Conservation (phyloP, 306 rosid species). For the Vigna reflexopilosa region DNA sequence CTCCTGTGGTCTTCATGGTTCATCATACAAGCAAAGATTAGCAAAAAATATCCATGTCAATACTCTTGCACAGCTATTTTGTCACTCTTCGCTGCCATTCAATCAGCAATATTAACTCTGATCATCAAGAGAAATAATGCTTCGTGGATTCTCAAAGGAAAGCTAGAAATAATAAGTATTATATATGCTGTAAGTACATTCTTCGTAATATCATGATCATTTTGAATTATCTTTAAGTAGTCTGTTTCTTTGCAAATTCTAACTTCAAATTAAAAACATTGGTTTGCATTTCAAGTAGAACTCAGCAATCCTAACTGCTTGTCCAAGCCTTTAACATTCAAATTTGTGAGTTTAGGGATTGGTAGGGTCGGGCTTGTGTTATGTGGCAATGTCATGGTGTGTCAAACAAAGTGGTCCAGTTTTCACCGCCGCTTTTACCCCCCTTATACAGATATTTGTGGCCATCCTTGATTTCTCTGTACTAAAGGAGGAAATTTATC, state of each 20-base stretch:
- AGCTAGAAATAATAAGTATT: slow-evolving; percentile 63
- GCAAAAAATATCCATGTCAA: slow-evolving; percentile 70
- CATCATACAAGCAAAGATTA: slow-evolving; percentile 75
- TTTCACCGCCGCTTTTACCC: slow-evolving; percentile 82
- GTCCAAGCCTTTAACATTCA: slow-evolving; percentile 20
- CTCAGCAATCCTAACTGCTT: neutral
- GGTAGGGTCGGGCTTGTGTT: slow-evolving; percentile 91
- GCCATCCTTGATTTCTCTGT: slow-evolving; percentile 68
- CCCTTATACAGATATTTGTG: slow-evolving; percentile 72
- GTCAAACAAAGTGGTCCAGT: slow-evolving; percentile 85
- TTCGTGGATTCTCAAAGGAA: slow-evolving; percentile 69
- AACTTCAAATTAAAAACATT: neutral
- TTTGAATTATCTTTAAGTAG: slow-evolving; percentile 5
- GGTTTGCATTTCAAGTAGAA: neutral
- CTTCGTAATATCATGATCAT: slow-evolving; percentile 16
- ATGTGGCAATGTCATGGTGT: slow-evolving; percentile 97
- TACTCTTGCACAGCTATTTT: slow-evolving; percentile 85
- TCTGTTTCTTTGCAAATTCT: slow-evolving; percentile 24
- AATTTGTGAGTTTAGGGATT: slow-evolving; percentile 61
- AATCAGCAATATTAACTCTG: slow-evolving; percentile 65
- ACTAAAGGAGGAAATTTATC: slow-evolving; percentile 75
- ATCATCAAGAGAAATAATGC: slow-evolving; percentile 54
- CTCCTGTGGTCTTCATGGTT: slow-evolving; percentile 93
- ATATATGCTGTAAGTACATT: slow-evolving; percentile 69
- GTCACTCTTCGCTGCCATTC: slow-evolving; percentile 73